Evolutionary conservation across 139 green algal species (phyloP), one percentile per base, ranked within the genome.

Genomic region (Chlamydomonas sp.): DNA sequence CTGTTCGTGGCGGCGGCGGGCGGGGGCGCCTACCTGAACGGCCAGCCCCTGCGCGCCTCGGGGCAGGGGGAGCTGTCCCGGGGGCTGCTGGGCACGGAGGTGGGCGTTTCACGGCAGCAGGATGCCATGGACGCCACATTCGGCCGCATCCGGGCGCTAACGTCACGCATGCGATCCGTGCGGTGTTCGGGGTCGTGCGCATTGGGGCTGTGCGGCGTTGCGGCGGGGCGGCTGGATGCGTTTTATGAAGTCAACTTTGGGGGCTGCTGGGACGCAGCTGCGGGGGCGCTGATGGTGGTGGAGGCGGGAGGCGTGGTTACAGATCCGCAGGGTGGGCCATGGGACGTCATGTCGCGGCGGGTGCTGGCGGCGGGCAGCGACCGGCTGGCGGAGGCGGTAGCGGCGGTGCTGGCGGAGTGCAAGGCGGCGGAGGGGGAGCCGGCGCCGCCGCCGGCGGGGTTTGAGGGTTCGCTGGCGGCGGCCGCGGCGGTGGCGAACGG

Each of bases 171-270:
- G 68, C 79, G 94, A 5, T 94, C 92, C n/a, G 63, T 99, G 79
- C 93, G 98, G 2, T 97, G 94, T 87, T 91, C 85, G 58, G 98
- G 98, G n/a, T 98, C 95, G 1, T 99, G 98, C 87, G 98, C 98
- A 0, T 93, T 99, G 77, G 95, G 96, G 81, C 91, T 99, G 62
- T 97, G 92, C 78, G 86, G 85, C 76, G 96, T 98, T 75, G 97
- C 97, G 8, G 96, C 88, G 59, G 97, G 96, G 15, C 94, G 98
- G 9, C 85, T 98, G 77, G 98, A 99, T 87, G 95, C 89, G 3
- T 99, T 98, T 80, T 99, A 96, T 81, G 98, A 99, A 90, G 93
- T 98, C 57, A 95, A 96, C 8, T 97, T 99, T 86, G 97, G 97
- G 2, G 95, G 96, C n/a, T 96, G 95, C 68, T 98, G 96, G 96